A percentile compares a stretch with the other conserved stretches of the same genome.
These are phyloP conservation scores for Limonium bicolor DNA, from an alignment of 148 eudicot species.

Conservation along the genomic window DNA sequence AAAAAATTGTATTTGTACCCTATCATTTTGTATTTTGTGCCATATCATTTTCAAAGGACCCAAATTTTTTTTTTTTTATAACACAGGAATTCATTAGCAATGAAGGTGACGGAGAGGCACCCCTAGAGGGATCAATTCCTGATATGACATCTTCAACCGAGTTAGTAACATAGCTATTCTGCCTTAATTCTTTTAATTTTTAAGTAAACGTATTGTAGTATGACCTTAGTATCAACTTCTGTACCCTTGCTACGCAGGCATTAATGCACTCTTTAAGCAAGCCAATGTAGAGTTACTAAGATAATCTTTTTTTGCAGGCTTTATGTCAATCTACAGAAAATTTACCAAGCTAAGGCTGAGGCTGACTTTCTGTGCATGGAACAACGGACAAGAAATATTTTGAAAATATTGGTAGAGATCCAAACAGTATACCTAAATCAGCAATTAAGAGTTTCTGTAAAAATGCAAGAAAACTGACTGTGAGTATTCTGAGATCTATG, in stretches of 20 bases:
- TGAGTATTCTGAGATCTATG: slow-evolving; percentile 32
- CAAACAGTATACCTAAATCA: slow-evolving; percentile 51
- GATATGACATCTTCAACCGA: slow-evolving; percentile 99
- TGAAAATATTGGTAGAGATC: slow-evolving; percentile 80
- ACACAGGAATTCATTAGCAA: slow-evolving; percentile 74
- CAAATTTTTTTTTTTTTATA: background rate
- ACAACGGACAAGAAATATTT: slow-evolving; percentile 39
- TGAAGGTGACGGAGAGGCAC: slow-evolving; percentile 88
- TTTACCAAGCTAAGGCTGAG: slow-evolving; percentile 95
- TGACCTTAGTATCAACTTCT: too few relatives aligned
- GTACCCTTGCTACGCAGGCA: too few relatives aligned
- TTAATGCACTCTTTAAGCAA: too few relatives aligned
- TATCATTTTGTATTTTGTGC: background rate
- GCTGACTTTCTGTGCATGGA: slow-evolving; percentile 66
- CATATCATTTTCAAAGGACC: background rate
- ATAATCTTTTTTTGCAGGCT: slow-evolving; percentile 28
- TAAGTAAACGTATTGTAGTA: too few relatives aligned
- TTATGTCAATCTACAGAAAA: slow-evolving; percentile 79
- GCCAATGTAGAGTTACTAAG: too few relatives aligned
- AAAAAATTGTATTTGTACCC: background rate
- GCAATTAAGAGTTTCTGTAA: slow-evolving; percentile 73
- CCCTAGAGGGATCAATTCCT: slow-evolving; percentile 95
- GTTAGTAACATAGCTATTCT: slow-evolving; percentile 34
- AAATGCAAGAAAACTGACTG: slow-evolving; percentile 85
- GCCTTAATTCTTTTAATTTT: background rate